Conservation (phyloP, 768 basidiomycete species). For the Serendipita sp. region DNA sequence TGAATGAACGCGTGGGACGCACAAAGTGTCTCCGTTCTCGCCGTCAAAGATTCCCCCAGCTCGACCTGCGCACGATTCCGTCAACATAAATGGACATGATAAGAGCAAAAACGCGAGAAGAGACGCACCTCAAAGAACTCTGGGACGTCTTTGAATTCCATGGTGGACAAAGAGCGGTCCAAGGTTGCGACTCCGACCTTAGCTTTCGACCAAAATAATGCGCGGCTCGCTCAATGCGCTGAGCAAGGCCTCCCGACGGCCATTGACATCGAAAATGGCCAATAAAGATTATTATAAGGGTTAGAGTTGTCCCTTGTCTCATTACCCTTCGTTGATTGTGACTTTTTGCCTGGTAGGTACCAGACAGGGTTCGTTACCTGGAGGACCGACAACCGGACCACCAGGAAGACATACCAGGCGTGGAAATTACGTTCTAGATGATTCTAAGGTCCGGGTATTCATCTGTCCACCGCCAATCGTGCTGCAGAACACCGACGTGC, state of each 20-base stretch:
- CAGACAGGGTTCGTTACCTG: constrained; percentile 1
- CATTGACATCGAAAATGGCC: constrained; percentile 71
- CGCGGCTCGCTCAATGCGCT: constrained; percentile 49
- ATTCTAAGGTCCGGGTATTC: background rate
- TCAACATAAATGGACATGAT: background rate
- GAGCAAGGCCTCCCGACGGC: constrained; percentile 71
- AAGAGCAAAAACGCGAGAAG: background rate
- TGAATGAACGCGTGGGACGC: constrained; percentile 25
- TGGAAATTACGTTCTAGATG: constrained; percentile 2
- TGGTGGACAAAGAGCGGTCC: background rate
- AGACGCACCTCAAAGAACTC: constrained; percentile 82
- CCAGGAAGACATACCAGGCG: background rate
- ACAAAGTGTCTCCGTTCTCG: constrained; percentile 88
- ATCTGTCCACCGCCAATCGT: constrained; percentile 1
- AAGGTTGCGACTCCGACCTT: constrained; percentile 16
- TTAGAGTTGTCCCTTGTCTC: constrained; percentile 15
- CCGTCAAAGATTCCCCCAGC: constrained; percentile 74
- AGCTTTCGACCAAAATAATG: constrained; percentile 28
- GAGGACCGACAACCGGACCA: constrained; percentile 3
- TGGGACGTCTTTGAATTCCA: constrained; percentile 55
- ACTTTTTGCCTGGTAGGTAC: background rate
- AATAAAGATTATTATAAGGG: constrained; percentile 99
- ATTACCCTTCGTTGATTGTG: too few species aligned
- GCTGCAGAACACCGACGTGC: background rate
- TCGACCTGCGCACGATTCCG: constrained; percentile 43